phyloP scores from a whole-genome alignment of 306 rosid species.

The Quercus cerris region DNA sequence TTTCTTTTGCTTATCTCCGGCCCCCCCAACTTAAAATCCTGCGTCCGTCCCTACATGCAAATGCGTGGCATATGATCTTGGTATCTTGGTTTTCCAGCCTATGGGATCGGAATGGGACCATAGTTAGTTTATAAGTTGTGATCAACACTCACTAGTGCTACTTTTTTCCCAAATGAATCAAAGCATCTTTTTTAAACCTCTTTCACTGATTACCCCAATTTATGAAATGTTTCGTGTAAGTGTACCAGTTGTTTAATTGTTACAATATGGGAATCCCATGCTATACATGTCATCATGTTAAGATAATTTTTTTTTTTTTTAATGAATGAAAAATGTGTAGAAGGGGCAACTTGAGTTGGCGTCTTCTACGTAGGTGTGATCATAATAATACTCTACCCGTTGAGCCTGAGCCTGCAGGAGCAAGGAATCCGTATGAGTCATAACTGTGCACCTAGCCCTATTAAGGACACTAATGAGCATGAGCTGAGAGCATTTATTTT shows the following conservation, averaged over 20 bases:
- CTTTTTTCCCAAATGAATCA: neutral
- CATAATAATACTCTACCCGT: accelerated
- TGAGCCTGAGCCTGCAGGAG: accelerated
- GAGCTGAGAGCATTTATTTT: too few species aligned
- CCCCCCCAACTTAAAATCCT: too few species aligned
- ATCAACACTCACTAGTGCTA: neutral
- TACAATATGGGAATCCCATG: too few species aligned
- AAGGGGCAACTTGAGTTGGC: accelerated
- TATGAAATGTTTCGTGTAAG: too few species aligned
- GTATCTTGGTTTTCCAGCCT: neutral
- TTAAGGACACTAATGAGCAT: too few species aligned
- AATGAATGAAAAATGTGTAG: too few species aligned
- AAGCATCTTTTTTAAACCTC: neutral
- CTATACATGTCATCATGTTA: neutral
- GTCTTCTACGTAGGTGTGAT: too few species aligned
- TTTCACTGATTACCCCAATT: neutral
- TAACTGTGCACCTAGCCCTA: accelerated
- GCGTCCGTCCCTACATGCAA: too few species aligned
- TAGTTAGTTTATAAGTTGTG: neutral
- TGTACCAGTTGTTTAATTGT: too few species aligned
- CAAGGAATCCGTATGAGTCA: accelerated
- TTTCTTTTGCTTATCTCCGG: too few species aligned
- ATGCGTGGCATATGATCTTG: neutral
- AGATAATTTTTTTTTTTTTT: too few species aligned
- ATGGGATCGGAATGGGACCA: neutral